phyloP scores from a whole-genome alignment of 2,329 filamentous ascomycete species.

The Fusarium protoensiforme region DNA sequence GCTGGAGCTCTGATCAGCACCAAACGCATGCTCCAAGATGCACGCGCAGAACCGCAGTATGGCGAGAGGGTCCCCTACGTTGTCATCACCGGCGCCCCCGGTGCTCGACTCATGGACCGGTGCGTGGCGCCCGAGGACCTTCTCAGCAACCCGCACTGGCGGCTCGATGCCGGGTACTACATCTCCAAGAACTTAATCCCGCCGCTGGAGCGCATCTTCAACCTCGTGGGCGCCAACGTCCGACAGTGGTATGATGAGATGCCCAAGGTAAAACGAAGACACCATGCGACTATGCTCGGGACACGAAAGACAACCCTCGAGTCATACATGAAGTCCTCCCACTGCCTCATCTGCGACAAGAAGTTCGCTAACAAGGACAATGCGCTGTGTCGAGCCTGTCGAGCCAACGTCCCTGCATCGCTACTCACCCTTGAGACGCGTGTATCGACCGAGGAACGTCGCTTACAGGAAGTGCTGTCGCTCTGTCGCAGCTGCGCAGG shows the following conservation, averaged over 20 bases:
- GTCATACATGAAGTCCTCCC: conserved; percentile 85
- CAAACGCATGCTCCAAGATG: conserved; percentile 86
- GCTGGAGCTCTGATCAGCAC: conserved; percentile 91
- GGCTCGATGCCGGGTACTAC: conserved; percentile 95
- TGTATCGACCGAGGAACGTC: conserved; percentile 72
- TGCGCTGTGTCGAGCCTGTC: conserved; percentile 69
- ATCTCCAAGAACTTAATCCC: conserved; percentile 96
- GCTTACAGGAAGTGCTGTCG: conserved; percentile 70
- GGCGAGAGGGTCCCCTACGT: conserved; percentile 96
- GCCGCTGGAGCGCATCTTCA: conserved; percentile 95
- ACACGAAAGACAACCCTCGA: conserved; percentile 81
- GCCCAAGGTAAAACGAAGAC: conserved; percentile 86
- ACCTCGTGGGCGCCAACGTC: conserved; percentile 92
- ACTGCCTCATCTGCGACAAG: conserved; percentile 77
- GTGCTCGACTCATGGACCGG: conserved; percentile 85
- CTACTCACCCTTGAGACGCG: conserved; percentile 72
- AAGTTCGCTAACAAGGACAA: conserved; percentile 45
- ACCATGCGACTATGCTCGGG: conserved; percentile 44
- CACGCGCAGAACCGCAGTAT: conserved; percentile 89
- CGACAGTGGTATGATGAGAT: conserved; percentile 95
- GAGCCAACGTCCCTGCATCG: conserved; percentile 65
- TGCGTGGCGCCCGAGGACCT: conserved; percentile 90
- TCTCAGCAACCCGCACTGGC: conserved; percentile 78
- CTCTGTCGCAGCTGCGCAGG: conserved; percentile 86
- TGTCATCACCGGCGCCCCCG: conserved; percentile 87